These are phyloP conservation scores for Boletus rubescentipes DNA, from an alignment of 768 basidiomycete species.

Conservation along the genomic window DNA sequence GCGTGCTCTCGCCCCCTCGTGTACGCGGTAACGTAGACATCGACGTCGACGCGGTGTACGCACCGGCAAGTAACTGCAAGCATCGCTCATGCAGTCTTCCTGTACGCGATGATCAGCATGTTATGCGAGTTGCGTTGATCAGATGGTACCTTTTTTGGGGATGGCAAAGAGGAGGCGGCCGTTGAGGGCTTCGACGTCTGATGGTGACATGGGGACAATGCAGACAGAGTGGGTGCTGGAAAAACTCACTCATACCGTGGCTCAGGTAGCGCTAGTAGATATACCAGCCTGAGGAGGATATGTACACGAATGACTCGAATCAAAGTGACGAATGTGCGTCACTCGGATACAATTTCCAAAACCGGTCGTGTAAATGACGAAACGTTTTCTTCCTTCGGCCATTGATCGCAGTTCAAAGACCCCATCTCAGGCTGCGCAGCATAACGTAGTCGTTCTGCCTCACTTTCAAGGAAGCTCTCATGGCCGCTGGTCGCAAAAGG, in stretches of 20 bases:
- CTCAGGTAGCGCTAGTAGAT: neutral
- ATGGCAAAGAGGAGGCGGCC: slow-evolving; percentile 92
- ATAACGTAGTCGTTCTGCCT: too few relatives aligned
- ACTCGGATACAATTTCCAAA: neutral
- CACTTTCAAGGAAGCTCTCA: too few relatives aligned
- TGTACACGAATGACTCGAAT: too few relatives aligned
- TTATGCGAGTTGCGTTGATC: neutral
- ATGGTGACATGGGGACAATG: neutral
- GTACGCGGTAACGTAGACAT: too few relatives aligned
- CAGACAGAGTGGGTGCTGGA: neutral
- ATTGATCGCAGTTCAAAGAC: too few relatives aligned
- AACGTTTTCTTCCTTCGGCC: too few relatives aligned
- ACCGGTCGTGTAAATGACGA: too few relatives aligned
- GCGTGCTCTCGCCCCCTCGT: too few relatives aligned
- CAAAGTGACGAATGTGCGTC: too few relatives aligned
- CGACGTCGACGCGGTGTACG: slow-evolving; percentile 10
- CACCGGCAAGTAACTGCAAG: slow-evolving; percentile 79
- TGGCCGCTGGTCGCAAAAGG: too few relatives aligned
- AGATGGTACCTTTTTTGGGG: slow-evolving; percentile 85
- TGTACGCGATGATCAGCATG: slow-evolving; percentile 29
- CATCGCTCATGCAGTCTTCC: slow-evolving; percentile 92
- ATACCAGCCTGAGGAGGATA: too few relatives aligned
- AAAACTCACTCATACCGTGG: slow-evolving; percentile 26
- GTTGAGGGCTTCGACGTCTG: slow-evolving; percentile 75
- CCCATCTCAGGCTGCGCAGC: too few relatives aligned